Percentiles rank a stretch among this genome's conserved stretches.
Conservation (phyloP, 257 asterid species). For the Capsicum chinense region DNA sequence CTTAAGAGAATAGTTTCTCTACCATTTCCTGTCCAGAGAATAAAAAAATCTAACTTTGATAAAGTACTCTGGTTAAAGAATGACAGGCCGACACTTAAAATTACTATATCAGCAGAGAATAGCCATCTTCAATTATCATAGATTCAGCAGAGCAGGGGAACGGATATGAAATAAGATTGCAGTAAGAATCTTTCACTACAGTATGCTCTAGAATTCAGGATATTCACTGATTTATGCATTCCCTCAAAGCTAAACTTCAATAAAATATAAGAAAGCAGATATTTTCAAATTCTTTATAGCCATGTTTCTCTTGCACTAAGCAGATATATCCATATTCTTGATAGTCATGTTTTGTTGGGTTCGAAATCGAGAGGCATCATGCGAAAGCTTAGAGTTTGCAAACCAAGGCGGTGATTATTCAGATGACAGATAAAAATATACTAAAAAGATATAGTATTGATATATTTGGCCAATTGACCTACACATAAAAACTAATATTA, state of each 20-base stretch:
- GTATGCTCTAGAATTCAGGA: not conserved
- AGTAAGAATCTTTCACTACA: not conserved
- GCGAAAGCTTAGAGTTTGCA: too few species aligned
- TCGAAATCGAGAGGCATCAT: too few species aligned
- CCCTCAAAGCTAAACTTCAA: not conserved
- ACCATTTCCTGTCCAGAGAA: not conserved
- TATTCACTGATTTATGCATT: not conserved
- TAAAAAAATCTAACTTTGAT: not conserved
- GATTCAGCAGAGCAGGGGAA: conserved; percentile 17
- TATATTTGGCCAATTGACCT: too few species aligned
- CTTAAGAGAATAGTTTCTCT: not conserved
- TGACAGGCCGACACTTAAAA: not conserved
- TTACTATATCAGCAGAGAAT: not conserved
- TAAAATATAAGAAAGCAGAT: not conserved
- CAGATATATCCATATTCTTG: too few species aligned
- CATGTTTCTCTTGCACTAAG: not conserved
- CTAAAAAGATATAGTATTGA: too few species aligned
- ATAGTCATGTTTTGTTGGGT: too few species aligned
- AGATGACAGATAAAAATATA: too few species aligned
- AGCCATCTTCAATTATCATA: not conserved
- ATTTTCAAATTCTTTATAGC: not conserved
- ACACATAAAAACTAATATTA: too few species aligned
- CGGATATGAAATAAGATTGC: not conserved
- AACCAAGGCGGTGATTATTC: too few species aligned
- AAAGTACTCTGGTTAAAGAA: not conserved